Conservation (phyloP, 2,329 filamentous ascomycete species). For the Purpureocillium takamizusanense region DNA sequence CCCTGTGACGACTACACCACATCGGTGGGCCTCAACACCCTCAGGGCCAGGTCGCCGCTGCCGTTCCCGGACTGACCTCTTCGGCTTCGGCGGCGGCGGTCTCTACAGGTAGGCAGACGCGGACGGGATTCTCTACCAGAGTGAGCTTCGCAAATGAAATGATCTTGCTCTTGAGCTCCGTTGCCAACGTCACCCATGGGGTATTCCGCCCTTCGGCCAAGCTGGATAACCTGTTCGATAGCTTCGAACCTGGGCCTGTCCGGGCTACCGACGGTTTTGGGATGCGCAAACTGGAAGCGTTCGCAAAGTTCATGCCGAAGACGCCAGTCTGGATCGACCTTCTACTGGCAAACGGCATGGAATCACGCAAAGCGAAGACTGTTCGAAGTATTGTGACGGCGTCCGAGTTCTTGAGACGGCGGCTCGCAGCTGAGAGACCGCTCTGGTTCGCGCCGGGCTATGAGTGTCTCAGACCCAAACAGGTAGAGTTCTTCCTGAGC, state of each 20-base stretch:
- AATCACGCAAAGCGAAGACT: slow-evolving; percentile 17
- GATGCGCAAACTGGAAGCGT: slow-evolving; percentile 11
- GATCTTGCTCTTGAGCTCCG: slow-evolving; percentile 42
- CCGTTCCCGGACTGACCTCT: slow-evolving; percentile 29
- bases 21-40: too few relatives aligned
- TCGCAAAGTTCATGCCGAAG: slow-evolving; percentile 28
- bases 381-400: slow-evolving; percentile 17
- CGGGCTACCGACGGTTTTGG: neutral
- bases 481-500: slow-evolving; percentile 21
- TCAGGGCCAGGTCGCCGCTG: too few relatives aligned
- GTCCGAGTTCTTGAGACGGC: slow-evolving; percentile 9
- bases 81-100: slow-evolving; percentile 15
- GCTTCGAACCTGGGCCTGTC: slow-evolving; percentile 9
- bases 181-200: slow-evolving; percentile 43
- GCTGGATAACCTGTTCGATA: slow-evolving; percentile 23
- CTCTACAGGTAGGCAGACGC: slow-evolving; percentile 23
- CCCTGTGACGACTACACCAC: too few relatives aligned
- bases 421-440: slow-evolving; percentile 8
- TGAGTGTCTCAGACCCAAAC: slow-evolving; percentile 21
- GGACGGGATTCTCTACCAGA: slow-evolving; percentile 22
- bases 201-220: slow-evolving; percentile 36
- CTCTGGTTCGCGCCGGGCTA: slow-evolving; percentile 12
- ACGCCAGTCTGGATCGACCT: slow-evolving; percentile 24
- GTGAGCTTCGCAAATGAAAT: slow-evolving; percentile 27
- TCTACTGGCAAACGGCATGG: slow-evolving; percentile 18